phyloP scores from a whole-genome alignment of 768 basidiomycete species.

The Boletales sp. region DNA sequence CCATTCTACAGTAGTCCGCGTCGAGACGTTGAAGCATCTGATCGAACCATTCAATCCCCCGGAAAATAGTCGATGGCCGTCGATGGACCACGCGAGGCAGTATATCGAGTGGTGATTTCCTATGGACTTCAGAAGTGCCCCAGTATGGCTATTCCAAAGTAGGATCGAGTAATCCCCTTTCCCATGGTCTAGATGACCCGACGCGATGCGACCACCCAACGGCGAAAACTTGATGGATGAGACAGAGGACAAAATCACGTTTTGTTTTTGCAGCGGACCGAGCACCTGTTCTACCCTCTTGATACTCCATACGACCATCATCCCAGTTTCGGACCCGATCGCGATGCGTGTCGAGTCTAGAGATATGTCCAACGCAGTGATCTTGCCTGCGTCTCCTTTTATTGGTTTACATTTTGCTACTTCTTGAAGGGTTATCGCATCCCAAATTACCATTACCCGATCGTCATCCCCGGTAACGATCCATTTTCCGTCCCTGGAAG shows the following conservation, averaged over 20 bases:
- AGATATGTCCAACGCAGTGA: constrained; percentile 11
- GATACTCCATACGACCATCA: constrained; percentile 2
- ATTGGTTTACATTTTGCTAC: neutral
- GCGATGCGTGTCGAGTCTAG: constrained; percentile 3
- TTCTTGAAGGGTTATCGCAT: neutral
- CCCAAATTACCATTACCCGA: constrained; percentile 9
- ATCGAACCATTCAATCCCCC: constrained; percentile 11
- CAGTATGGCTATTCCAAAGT: constrained; percentile 15
- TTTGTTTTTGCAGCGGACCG: neutral
- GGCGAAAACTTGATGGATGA: constrained; percentile 18
- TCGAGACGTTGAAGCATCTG: constrained; percentile 7
- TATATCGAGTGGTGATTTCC: neutral
- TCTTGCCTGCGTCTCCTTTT: neutral
- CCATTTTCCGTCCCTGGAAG: constrained; percentile 8
- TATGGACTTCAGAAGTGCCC: constrained; percentile 4
- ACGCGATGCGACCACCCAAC: constrained; percentile 8
- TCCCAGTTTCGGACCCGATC: constrained; percentile 2
- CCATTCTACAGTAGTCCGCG: neutral
- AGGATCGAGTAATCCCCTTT: neutral
- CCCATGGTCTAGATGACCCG: neutral
- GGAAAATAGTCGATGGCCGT: constrained; percentile 14
- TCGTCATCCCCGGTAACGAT: constrained; percentile 6
- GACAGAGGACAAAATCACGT: neutral
- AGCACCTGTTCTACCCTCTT: neutral
- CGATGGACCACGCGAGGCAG: constrained; percentile 16